These are phyloP conservation scores for Mycena citricolor DNA, from an alignment of 1,284 basidiomycete genomes.

Conservation along the genomic window DNA sequence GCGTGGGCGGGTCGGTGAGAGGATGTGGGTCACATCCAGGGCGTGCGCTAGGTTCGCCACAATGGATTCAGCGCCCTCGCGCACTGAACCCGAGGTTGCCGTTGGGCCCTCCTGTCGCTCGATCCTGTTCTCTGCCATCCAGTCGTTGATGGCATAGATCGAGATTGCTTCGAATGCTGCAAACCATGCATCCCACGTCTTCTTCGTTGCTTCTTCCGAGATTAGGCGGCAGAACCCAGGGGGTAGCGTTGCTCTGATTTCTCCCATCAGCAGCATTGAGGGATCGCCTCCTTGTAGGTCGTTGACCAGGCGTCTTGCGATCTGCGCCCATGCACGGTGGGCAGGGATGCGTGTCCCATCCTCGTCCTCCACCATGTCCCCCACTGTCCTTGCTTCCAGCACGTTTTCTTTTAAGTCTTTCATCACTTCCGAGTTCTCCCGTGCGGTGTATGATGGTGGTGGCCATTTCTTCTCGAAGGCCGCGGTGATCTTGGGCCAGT, in stretches of 20 bases:
- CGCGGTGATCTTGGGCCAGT: background rate
- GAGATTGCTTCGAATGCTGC: background rate
- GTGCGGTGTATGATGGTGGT: background rate
- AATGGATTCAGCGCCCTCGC: background rate
- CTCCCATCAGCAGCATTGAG: background rate
- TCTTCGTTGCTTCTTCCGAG: background rate
- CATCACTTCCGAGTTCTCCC: background rate
- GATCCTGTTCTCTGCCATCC: background rate
- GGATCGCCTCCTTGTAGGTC: background rate
- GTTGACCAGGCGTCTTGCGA: background rate
- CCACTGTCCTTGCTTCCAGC: background rate
- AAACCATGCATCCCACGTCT: background rate
- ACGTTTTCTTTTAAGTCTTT: background rate
- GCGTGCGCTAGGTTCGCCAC: background rate
- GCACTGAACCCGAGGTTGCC: background rate
- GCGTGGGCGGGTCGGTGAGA: too few relatives aligned
- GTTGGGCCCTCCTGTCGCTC: background rate
- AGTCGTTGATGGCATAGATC: background rate
- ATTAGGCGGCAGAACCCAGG: background rate
- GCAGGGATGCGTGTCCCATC: background rate
- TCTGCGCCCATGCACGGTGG: background rate
- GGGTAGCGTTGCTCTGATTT: background rate
- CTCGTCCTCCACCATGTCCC: background rate
- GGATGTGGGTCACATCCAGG: too few relatives aligned
- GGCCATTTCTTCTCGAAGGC: background rate